A percentile compares a stretch with the other conserved stretches of the same genome.
Conservation (phyloP, 139 green algal genomes). For the Picochlorum sp. region DNA sequence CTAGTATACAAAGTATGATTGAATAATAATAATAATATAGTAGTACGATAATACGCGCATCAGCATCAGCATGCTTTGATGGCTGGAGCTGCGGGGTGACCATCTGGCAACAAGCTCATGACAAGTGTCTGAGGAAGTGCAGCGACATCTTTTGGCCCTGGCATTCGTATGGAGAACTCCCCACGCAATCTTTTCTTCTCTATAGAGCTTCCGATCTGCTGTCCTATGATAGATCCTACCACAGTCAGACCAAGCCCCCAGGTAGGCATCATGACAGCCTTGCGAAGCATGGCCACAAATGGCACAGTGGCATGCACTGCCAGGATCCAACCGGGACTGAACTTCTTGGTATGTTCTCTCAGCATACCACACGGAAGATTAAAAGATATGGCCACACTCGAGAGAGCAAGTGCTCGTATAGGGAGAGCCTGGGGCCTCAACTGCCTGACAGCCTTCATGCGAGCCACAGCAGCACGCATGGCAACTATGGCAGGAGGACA, state of each 20-base stretch:
- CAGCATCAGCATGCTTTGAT: background rate
- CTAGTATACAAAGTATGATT: no score
- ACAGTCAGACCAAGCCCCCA: slow-evolving; percentile 72
- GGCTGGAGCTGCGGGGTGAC: background rate
- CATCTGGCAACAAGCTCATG: background rate
- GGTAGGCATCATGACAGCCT: slow-evolving; percentile 77
- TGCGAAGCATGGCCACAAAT: slow-evolving; percentile 78
- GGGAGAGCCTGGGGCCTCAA: slow-evolving; percentile 57
- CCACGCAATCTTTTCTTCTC: slow-evolving; percentile 39
- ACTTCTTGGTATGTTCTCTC: slow-evolving; percentile 80
- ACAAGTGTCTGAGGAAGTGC: background rate
- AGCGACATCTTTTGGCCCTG: background rate
- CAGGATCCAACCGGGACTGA: slow-evolving; percentile 73
- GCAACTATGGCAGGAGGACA: slow-evolving; percentile 69
- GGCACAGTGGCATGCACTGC: slow-evolving; percentile 81
- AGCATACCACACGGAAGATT: slow-evolving; percentile 75
- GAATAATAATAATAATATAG: background rate
- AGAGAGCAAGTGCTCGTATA: slow-evolving; percentile 32
- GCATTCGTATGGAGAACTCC: no score
- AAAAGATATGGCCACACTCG: slow-evolving; percentile 31
- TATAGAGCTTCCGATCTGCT: slow-evolving; percentile 43
- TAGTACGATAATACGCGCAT: background rate
- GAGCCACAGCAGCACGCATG: slow-evolving; percentile 56
- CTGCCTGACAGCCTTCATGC: slow-evolving; percentile 44
- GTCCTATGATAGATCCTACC: slow-evolving; percentile 45